phyloP scores from a whole-genome alignment of 129 eudicot species.

The Heracleum sosnowskyi region DNA sequence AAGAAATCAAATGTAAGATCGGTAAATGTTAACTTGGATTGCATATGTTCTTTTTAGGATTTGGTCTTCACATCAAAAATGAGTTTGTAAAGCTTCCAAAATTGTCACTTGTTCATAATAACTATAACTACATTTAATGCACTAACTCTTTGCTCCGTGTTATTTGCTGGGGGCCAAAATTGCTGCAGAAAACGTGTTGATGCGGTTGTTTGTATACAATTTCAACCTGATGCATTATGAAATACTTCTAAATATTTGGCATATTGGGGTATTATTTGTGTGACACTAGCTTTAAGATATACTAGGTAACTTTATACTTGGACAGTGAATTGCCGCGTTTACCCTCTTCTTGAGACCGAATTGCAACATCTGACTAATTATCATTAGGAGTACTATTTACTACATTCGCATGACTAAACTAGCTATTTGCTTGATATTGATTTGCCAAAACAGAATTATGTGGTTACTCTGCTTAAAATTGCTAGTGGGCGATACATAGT shows the following conservation, averaged over 20 bases:
- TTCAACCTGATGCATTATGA: not conserved
- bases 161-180: not conserved
- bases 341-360: not conserved
- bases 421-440: not conserved
- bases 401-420: not conserved
- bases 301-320: not conserved
- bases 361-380: not conserved
- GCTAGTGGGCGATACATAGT: not conserved
- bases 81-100: too few species aligned
- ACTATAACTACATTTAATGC: too few species aligned
- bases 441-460: not conserved
- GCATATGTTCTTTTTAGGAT: not conserved
- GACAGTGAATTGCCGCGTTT: not conserved
- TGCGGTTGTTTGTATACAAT: not conserved
- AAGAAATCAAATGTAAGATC: not conserved
- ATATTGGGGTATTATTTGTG: not conserved
- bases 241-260: not conserved
- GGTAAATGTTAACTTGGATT: not conserved
- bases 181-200: not conserved
- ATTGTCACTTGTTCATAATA: not conserved
- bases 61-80: not conserved
- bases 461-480: not conserved
- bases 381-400: too few species aligned
- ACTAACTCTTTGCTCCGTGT: not conserved
- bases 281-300: not conserved